These are phyloP conservation scores for Zymoseptoria passerinii DNA, from an alignment of 2,329 filamentous ascomycete species.

Conservation along the genomic window DNA sequence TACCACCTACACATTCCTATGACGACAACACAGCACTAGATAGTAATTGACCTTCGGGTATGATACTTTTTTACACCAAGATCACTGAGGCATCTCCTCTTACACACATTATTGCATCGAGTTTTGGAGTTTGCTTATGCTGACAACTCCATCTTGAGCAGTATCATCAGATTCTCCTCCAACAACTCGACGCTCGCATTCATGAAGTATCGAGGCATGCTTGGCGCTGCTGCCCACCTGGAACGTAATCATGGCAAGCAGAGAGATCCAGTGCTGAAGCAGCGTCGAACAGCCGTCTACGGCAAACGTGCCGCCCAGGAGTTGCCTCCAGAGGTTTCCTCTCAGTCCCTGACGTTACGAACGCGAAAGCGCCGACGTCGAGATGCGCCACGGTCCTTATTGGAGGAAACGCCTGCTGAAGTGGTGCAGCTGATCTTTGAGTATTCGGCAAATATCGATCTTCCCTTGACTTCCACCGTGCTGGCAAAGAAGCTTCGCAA, in stretches of 20 bases:
- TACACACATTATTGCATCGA: not conserved
- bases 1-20: conserved; percentile 40
- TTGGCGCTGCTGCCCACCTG: conserved; percentile 8
- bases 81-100: conserved; percentile 28
- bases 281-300: conserved; percentile 1
- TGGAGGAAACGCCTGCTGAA: conserved; percentile 30
- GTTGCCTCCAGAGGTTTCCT: not conserved
- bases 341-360: not conserved
- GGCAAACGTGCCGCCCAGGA: not conserved
- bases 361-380: conserved; percentile 13
- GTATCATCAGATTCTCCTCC: conserved; percentile 2
- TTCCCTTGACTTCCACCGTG: conserved; percentile 24
- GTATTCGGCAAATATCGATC: conserved; percentile 23
- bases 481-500: conserved; percentile 25
- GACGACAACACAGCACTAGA: conserved; percentile 61
- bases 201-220: conserved; percentile 29
- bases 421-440: conserved; percentile 30
- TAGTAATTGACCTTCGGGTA: conserved; percentile 32
- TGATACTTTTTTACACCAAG: conserved; percentile 34
- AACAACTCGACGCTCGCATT: conserved; percentile 17
- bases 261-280: conserved; percentile 15
- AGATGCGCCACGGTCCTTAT: conserved; percentile 11
- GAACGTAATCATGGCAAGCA: conserved; percentile 23
- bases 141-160: not conserved
- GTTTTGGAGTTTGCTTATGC: not conserved